Evolutionary conservation across 371 early-diverging fungal species (phyloP).

Genomic region (Basidiobolus meristosporus): DNA sequence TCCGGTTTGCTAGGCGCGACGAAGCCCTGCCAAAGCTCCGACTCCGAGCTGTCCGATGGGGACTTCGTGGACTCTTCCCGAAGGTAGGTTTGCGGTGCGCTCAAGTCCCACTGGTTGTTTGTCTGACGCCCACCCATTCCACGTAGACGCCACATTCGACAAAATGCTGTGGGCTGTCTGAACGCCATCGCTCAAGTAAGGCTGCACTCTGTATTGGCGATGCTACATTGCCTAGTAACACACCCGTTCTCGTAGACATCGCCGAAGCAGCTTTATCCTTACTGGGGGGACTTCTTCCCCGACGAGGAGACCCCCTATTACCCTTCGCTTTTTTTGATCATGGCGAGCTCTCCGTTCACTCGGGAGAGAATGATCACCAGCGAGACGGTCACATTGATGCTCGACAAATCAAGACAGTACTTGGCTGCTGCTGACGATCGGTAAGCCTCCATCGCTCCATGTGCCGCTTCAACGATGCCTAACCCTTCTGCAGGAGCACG

Average conservation of each 20-base stretch:
- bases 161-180: too few species aligned
- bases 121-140: too few species aligned
- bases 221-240: too few species aligned
- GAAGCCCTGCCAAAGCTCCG: too few species aligned
- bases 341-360: background rate
- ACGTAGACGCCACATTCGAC: too few species aligned
- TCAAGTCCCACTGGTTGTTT: too few species aligned
- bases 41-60: too few species aligned
- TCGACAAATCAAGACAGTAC: background rate
- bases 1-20: too few species aligned
- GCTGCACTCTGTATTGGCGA: too few species aligned
- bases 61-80: too few species aligned
- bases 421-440: background rate
- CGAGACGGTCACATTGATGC: background rate
- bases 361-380: background rate
- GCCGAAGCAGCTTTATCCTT: background rate
- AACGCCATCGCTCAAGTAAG: too few species aligned
- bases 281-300: background rate
- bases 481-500: background rate
- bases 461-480: background rate
- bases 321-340: background rate
- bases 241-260: background rate
- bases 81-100: too few species aligned
- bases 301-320: background rate
- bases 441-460: background rate